Evolutionary conservation across 352 stramenopile genomes (phyloP).

Genomic region (Blastocystis sp.): DNA sequence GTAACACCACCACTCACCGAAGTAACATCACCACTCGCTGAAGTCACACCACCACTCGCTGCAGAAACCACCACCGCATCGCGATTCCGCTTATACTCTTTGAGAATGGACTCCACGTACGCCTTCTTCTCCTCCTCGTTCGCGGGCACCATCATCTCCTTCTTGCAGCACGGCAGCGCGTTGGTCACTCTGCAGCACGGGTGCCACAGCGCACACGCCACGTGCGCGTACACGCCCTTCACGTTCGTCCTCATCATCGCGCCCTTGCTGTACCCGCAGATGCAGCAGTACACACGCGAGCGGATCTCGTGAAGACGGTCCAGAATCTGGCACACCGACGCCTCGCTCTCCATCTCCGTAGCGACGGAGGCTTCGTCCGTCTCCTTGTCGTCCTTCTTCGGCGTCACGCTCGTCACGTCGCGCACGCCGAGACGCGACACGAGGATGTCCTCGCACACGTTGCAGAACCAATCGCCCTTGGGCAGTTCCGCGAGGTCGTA

Average conservation of each 20-base stretch:
- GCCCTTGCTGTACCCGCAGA: constrained; percentile 68
- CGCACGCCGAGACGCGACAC: constrained; percentile 12
- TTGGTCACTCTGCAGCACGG: constrained; percentile 22
- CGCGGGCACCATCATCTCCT: not conserved
- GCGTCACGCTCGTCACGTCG: constrained; percentile 31
- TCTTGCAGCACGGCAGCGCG: not conserved
- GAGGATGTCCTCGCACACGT: constrained; percentile 79
- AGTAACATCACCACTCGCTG: no score
- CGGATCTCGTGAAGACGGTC: constrained; percentile 36
- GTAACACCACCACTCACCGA: no score
- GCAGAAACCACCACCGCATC: no score
- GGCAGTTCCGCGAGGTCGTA: constrained; percentile 83
- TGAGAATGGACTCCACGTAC: no score
- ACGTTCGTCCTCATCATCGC: constrained; percentile 60
- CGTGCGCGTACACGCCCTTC: constrained; percentile 43
- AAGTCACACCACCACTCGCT: no score
- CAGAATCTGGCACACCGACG: not conserved
- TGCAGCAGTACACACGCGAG: constrained; percentile 37
- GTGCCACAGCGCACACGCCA: constrained; percentile 58
- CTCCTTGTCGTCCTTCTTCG: not conserved
- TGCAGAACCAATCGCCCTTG: constrained; percentile 83
- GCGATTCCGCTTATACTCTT: no score
- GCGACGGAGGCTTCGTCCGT: not conserved
- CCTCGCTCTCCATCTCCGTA: not conserved
- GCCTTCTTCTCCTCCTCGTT: not conserved